These are phyloP conservation scores for Lunularia cruciata DNA, from an alignment of 225 moss, liverwort and hornwort genomes.

Conservation along the genomic window DNA sequence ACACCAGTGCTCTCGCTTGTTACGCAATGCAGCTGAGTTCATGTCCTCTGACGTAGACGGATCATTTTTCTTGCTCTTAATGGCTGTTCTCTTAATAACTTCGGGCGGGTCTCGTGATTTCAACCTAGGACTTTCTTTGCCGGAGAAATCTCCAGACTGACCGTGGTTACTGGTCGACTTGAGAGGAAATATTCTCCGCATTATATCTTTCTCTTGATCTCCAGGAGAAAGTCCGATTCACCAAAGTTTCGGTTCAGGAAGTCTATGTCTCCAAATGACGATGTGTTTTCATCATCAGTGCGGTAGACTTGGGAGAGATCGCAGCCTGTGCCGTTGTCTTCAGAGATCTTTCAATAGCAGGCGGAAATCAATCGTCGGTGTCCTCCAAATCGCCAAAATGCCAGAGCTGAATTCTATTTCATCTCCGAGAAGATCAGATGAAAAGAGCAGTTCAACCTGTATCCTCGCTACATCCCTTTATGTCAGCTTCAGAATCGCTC, in stretches of 20 bases:
- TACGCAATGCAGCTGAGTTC: constrained; percentile 7
- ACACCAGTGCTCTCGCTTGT: constrained; percentile 47
- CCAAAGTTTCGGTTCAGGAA: not conserved
- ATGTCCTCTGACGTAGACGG: constrained; percentile 34
- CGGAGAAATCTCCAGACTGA: constrained; percentile 12
- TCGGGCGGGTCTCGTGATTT: constrained; percentile 40
- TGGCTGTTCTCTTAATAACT: constrained; percentile 27
- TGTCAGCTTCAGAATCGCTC: not conserved
- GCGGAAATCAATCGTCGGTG: not conserved
- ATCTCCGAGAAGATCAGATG: not conserved
- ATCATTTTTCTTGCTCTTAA: constrained; percentile 28
- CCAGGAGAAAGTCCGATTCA: not conserved
- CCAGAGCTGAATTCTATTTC: not conserved
- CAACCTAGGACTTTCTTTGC: constrained; percentile 30
- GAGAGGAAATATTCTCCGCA: constrained; percentile 58
- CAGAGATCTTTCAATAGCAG: not conserved
- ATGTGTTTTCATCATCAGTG: constrained; percentile 10
- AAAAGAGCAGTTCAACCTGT: constrained; percentile 7
- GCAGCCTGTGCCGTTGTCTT: not conserved
- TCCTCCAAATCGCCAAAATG: not conserved
- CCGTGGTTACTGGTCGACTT: constrained; percentile 41
- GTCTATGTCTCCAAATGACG: not conserved
- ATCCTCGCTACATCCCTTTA: constrained; percentile 2
- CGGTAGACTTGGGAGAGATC: not conserved
- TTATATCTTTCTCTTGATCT: constrained; percentile 13